phyloP scores from a whole-genome alignment of 2,329 filamentous ascomycete genomes.

The Anthostomella pinea region DNA sequence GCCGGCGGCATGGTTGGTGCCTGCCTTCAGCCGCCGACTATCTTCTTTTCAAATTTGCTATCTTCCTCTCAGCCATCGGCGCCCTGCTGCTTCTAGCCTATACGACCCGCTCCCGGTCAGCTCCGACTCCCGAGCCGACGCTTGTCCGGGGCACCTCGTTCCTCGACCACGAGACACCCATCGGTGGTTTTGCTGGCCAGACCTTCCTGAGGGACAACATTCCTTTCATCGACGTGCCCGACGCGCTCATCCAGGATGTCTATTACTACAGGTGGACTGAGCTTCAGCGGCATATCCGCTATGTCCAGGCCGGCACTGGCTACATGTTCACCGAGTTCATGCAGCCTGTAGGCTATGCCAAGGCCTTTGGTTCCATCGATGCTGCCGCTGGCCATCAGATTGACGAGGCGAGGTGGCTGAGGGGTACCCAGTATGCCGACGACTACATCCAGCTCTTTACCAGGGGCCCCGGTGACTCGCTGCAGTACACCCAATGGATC shows the following conservation, averaged over 20 bases:
- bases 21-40: conserved; percentile 13
- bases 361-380: conserved; percentile 30
- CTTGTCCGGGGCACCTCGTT: conserved; percentile 23
- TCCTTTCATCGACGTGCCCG: conserved; percentile 42
- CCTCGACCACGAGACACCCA: conserved; percentile 24
- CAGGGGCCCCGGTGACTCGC: conserved; percentile 34
- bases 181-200: conserved; percentile 23
- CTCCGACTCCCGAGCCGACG: neutral
- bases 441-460: conserved; percentile 39
- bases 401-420: conserved; percentile 39
- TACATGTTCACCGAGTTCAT: conserved; percentile 44
- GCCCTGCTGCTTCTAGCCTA: conserved; percentile 15
- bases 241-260: conserved; percentile 40
- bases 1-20: conserved; percentile 1
- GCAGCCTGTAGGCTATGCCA: conserved; percentile 37
- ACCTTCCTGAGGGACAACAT: conserved; percentile 37
- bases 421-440: conserved; percentile 36
- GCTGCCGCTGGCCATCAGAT: conserved; percentile 38
- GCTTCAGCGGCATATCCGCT: conserved; percentile 40
- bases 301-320: conserved; percentile 37
- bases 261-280: conserved; percentile 45
- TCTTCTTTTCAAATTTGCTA: conserved; percentile 16
- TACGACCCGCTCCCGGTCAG: conserved; percentile 5
- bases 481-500: conserved; percentile 38
- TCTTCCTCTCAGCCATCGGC: conserved; percentile 17